Evolutionary conservation across 148 eudicot species (phyloP), one percentile per base, ranked within the genome.

Genomic region (Nepenthes mirabilis): DNA sequence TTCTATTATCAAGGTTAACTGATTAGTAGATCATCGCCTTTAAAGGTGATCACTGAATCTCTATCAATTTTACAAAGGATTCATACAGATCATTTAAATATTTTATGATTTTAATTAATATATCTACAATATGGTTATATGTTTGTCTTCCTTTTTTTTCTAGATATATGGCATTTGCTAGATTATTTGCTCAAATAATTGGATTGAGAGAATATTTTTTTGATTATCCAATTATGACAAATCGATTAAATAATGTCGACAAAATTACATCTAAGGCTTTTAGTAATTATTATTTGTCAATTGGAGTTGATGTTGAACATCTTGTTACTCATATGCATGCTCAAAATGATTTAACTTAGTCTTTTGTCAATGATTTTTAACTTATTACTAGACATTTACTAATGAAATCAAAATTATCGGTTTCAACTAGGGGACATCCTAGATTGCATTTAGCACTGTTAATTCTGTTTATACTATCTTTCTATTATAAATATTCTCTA

Each of bases 191-290:
- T 33, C 64, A 60, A 47, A 23, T 60, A 1, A 60, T 47, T 1
- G 1, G n/a, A 12, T 60, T 60, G 34, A 53, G 37, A 60, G 64
- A 3, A 45, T 54, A 60, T 23, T 60, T 60, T 48, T 8, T 37
- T 2, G 14, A 60, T 48, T 35, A 60, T 47, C 34, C 64, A 60
- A 60, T 60, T 4, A 36, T 33, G n/a, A 60, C 14, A 48, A 60
- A 33, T 33, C 2, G 54, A 0, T 37, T 47, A 47, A 13, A 33
- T 47, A 47, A 60, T 60, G 54, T 12, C 2, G 36, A 3, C 13
- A 12, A 49, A n/a, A 1, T 49, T 11, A 49, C 52, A 5, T 49
- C 52, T 10, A 2, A n/a, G 14, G 12, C 37, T 23, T 60, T 60
- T 12, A 45, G 33, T 60, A 13, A 60, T 14, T 60, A 45, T 60